phyloP scores from a whole-genome alignment of 177 flowering plant species.

The Vitis hybrid region DNA sequence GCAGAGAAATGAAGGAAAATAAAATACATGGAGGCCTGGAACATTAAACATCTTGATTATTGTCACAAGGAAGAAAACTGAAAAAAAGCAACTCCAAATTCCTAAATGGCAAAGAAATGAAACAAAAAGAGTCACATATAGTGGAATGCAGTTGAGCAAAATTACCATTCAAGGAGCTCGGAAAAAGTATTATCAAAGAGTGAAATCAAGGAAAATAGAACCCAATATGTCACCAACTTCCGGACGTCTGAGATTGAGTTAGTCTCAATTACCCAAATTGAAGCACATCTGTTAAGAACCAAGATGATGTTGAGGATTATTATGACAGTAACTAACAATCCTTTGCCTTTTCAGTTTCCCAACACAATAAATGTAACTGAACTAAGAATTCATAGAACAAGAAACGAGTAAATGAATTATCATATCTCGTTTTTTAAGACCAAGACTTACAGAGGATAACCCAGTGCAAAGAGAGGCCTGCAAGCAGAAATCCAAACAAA shows the following conservation, averaged over 20 bases:
- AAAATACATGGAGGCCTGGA: too few species aligned
- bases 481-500: background rate
- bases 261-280: slow-evolving; percentile 34
- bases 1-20: too few species aligned
- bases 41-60: too few species aligned
- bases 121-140: background rate
- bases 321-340: background rate
- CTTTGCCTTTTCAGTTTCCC: too few species aligned
- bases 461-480: slow-evolving; percentile 23
- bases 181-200: slow-evolving; percentile 28
- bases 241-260: slow-evolving; percentile 12
- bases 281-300: slow-evolving; percentile 25
- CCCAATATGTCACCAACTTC: slow-evolving; percentile 34
- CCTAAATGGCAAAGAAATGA: background rate
- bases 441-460: slow-evolving; percentile 20
- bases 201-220: slow-evolving; percentile 21
- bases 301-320: background rate
- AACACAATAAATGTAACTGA: background rate
- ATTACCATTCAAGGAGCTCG: slow-evolving; percentile 23
- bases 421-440: background rate
- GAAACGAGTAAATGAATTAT: background rate
- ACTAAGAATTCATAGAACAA: background rate
- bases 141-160: background rate
- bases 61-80: too few species aligned
- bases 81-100: background rate